Conservation (phyloP, 148 eudicot genomes). For the Rhododendron simsii region DNA sequence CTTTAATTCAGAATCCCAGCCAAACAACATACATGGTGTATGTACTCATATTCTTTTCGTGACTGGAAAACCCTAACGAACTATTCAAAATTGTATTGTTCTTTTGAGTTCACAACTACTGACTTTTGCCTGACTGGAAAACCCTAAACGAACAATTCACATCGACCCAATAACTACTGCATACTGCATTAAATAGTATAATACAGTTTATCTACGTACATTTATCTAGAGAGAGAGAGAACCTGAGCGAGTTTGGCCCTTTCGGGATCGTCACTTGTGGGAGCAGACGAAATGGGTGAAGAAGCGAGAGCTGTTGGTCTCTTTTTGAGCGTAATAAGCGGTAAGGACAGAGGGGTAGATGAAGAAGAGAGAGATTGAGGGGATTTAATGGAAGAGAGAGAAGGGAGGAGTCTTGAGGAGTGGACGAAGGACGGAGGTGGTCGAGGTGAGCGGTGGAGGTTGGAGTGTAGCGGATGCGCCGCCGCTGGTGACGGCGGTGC, state of each 20-base stretch:
- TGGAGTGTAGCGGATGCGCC: not conserved
- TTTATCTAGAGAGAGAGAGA: not conserved
- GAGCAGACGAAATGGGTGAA: slow-evolving; percentile 34
- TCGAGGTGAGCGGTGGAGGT: not conserved
- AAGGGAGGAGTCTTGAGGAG: not conserved
- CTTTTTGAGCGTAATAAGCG: not conserved
- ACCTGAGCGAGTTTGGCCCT: slow-evolving; percentile 86
- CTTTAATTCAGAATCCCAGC: no score
- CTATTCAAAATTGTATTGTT: not conserved
- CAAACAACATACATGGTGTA: no score
- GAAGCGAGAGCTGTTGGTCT: slow-evolving; percentile 27
- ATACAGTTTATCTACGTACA: not conserved
- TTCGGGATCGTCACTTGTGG: slow-evolving; percentile 59
- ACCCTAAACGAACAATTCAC: not conserved
- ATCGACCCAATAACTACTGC: not conserved
- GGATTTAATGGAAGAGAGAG: slow-evolving; percentile 20
- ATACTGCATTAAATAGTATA: not conserved
- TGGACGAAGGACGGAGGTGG: not conserved
- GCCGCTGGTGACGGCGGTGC: slow-evolving; percentile 20
- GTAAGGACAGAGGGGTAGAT: slow-evolving; percentile 18
- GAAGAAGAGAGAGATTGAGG: slow-evolving; percentile 27
- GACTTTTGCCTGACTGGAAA: not conserved
- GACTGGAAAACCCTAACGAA: not conserved
- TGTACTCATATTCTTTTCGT: not conserved
- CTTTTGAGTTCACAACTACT: not conserved